These are phyloP conservation scores for Curvularia verruculosa DNA, from an alignment of 2,329 filamentous ascomycete species.

Conservation along the genomic window DNA sequence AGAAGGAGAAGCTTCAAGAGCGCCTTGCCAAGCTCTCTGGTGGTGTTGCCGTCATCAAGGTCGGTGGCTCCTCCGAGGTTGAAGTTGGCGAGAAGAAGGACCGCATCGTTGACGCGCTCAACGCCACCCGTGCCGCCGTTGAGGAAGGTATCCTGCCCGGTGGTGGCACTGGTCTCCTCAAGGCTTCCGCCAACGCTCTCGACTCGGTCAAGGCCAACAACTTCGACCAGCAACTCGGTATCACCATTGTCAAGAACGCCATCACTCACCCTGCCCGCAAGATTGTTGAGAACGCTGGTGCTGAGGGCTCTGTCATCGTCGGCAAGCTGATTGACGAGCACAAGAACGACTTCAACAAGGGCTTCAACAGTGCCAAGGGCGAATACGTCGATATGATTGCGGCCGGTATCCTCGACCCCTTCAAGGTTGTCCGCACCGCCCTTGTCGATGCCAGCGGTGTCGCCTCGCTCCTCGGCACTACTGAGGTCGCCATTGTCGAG, in stretches of 20 bases:
- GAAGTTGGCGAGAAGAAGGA: constrained; percentile 99
- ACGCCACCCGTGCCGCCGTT: constrained; percentile 96
- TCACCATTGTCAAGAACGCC: constrained; percentile 96
- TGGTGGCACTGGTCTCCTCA: constrained; percentile 96
- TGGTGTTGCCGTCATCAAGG: constrained; percentile 99
- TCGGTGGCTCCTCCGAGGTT: constrained; percentile 95
- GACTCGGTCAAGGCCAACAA: constrained; percentile 83
- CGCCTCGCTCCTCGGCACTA: constrained; percentile 94
- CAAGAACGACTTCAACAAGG: constrained; percentile 93
- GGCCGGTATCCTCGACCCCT: constrained; percentile 95
- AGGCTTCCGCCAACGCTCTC: constrained; percentile 91
- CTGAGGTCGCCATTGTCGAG: constrained; percentile 97
- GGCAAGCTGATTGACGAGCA: constrained; percentile 98
- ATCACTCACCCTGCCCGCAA: constrained; percentile 93
- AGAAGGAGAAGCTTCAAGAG: constrained; percentile 99
- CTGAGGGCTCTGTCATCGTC: constrained; percentile 94
- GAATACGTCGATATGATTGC: constrained; percentile 99
- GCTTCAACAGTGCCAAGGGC: constrained; percentile 94
- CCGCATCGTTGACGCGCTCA: constrained; percentile 96
- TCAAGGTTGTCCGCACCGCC: constrained; percentile 98
- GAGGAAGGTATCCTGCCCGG: constrained; percentile 99
- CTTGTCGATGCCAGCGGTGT: constrained; percentile 95
- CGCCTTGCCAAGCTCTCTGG: constrained; percentile 98
- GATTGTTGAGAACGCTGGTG: constrained; percentile 96
- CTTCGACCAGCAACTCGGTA: constrained; percentile 99